Evolutionary conservation across 352 stramenopile genomes (phyloP), one percentile per base, ranked within the genome.

Genomic region (Thraustotheca clavata): DNA sequence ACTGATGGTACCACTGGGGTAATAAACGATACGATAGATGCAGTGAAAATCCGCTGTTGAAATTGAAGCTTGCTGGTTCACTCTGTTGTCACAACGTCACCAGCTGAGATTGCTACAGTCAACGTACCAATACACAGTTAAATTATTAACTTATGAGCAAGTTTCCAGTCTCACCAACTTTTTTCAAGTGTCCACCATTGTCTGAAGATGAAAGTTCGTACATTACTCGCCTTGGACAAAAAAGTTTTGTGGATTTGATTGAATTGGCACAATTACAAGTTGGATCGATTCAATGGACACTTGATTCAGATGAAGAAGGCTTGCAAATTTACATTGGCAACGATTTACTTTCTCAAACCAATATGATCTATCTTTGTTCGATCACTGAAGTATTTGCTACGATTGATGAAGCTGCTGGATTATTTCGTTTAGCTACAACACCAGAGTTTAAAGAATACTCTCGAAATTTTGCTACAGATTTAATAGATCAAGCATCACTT

Each of bases 401-500:
- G 1, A 46, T 62, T 31, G 55, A 62, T 26, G 55, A 62, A 54
- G 31, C 41, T 32, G 55, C 55, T 16, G 33, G 27, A 34, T 41
- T 62, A 29, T 62, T 62, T 22, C 55, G 55, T 29, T n/a, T 50
- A 48, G 55, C 49, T 12, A 62, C 55, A 7, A 14, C 20, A 16
- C 27, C 38, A 62, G 4, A 24, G 35, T 62, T 27, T 27, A 8
- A 61, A 9, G 52, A 48, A 16, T 61, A 62, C 33, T 39, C 33
- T 12, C 18, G 27, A 8, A 11, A 32, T 20, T 62, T 62, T 55
- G 55, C 55, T 27, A 62, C 72, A 60, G 81, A 89, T 31, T 48
- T 88, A 22, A 33, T 85, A 9, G 81, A 91, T 60, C 50, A 63
- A 24, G 70, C 81, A 40, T 69, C 87, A 38, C 78, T 91, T 9